Base-by-base conservation (phyloP, 345 rosid species). In the Nephelium lappaceum region DNA sequence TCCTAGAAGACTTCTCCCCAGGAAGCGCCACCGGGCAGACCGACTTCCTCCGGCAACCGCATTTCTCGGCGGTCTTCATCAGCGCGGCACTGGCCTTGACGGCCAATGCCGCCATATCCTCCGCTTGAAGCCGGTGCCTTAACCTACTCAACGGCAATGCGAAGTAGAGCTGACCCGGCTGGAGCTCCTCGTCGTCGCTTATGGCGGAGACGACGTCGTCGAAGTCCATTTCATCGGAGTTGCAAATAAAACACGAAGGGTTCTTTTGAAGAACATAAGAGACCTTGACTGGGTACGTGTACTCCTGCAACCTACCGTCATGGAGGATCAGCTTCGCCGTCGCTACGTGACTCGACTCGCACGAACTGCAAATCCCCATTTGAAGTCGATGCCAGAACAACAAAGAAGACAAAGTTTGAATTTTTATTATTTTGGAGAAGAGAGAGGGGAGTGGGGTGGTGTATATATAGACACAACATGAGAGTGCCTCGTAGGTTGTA, bases 51-150 rank as follows among this genome's bases (percentile, higher is more conserved):
- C 88, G 81, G 61, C 89, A 85, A 65, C 84, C 77, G 15, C 91
- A 83, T 83, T 83, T 81, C 12, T 84, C 85, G 27, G 78, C 79
- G 63, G 71, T 76, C 72, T 84, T 91, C 95, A 85, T 86, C 0
- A 96, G 81, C 5, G 99, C 99, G 2, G 95, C 81, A 89, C 95
- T 96, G 11, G 99, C 99, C 85, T 91, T 94, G 19, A 96, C 98
- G 0, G 99, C 99, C 86, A 96, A 87, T 83, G 99, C 95, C 18
- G 99, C 99, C 99, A 96, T 94, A 74, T 96, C 95, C 74, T 93
- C 93, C 0, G 95, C 86, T 63, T 86, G 91, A 39, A 96, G 85
- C 5, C 93, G 95, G 67, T 81, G 91, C 67, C 82, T 85, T 65
- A 96, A 81, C 81, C 92, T 76, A 70, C 74, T 85, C 78, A 94